A percentile compares a stretch with the other conserved stretches of the same genome.
phyloP scores from a whole-genome alignment of 2,329 filamentous ascomycete species.

The Cercospora sesami region DNA sequence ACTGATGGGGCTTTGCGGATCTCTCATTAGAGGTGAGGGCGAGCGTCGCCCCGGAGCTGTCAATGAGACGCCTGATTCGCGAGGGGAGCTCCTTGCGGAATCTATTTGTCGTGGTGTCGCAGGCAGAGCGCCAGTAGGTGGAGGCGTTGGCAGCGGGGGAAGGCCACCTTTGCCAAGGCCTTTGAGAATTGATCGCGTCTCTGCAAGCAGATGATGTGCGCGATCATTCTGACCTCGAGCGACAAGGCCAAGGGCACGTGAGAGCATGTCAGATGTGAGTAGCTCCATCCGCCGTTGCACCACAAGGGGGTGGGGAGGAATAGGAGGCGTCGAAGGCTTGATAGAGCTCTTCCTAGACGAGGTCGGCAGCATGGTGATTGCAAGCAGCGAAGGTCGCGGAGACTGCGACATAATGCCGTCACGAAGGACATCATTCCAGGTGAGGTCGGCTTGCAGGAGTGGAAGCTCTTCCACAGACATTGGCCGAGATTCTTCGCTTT shows the following conservation, averaged over 20 bases:
- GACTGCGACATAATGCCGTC: constrained; percentile 84
- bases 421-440: constrained; percentile 87
- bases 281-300: constrained; percentile 97
- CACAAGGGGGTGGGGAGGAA: constrained; percentile 90
- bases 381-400: constrained; percentile 83
- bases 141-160: constrained; percentile 73
- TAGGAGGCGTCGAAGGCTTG: constrained; percentile 66
- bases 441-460: constrained; percentile 89
- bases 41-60: constrained; percentile 36
- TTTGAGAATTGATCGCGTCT: constrained; percentile 93
- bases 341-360: constrained; percentile 27
- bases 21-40: constrained; percentile 41
- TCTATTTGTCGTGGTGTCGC: constrained; percentile 36
- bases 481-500: constrained; percentile 79
- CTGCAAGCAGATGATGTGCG: constrained; percentile 85
- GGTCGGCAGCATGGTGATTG: constrained; percentile 90
- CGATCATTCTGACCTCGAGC: constrained; percentile 90
- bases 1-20: constrained; percentile 49
- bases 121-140: constrained; percentile 43
- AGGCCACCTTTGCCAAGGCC: constrained; percentile 92
- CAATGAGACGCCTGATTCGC: constrained; percentile 25
- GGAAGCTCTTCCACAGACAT: constrained; percentile 92
- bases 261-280: constrained; percentile 96
- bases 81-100: constrained; percentile 22
- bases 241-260: constrained; percentile 84